Evolutionary conservation across 495 filamentous ascomycete genomes (phyloP), one percentile per base, ranked within the genome.

Genomic region (Aspergillus nanangensis): DNA sequence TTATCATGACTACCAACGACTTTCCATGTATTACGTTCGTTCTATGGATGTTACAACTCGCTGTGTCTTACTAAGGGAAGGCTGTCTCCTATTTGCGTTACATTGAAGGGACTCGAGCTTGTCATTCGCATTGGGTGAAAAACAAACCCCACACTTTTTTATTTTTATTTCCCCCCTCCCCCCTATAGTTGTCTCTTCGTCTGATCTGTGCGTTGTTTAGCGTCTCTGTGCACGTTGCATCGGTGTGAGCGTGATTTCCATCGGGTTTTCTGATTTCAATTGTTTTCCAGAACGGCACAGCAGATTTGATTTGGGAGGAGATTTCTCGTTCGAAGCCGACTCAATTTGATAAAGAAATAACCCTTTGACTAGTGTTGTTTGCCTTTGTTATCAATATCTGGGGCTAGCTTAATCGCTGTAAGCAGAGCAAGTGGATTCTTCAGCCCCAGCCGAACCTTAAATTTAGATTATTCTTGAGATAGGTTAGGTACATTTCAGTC

Each of bases 171-270:
- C n/a, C n/a, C n/a, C n/a, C n/a, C n/a, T n/a, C n/a, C n/a, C n/a
- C n/a, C n/a, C n/a, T n/a, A n/a, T n/a, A n/a, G n/a, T 40, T 8
- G 41, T 48, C 22, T 41, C 22, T 29, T 45, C 24, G 9, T 25
- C 15, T 45, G 7, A 36, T 25, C 19, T 31, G 18, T 43, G 22
- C 48, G 47, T 50, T 60, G 56, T 50, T 61, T 63, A 63, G 61
- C 63, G 57, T 65, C 42, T 50, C 45, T 52, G 51, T 60, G 50
- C 45, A 53, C 51, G 57, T 57, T 61, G 59, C 61, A 67, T 67
- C 47, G 27, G 52, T 53, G 39, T 51, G 52, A 60, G 63, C 63
- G 55, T 57, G 57, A 41, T 14, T 45, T 42, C 43, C 44, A 38
- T 37, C 41, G 23, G 23, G 23, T 39, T 38, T 45, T 43, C 9